phyloP scores from a whole-genome alignment of 495 filamentous ascomycete species.

The Xeromyces bisporus region DNA sequence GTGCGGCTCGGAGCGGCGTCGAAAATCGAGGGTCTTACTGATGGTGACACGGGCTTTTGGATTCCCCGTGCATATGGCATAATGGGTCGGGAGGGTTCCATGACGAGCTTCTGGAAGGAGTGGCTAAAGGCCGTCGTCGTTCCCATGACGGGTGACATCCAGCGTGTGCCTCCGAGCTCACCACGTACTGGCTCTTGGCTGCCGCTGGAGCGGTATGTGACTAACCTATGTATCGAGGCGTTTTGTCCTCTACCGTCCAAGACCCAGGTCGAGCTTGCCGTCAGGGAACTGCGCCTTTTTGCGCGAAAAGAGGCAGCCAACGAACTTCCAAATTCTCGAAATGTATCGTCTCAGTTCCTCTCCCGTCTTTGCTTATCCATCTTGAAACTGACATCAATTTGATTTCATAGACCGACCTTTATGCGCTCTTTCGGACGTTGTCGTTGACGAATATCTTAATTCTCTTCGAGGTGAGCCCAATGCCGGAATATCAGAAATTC shows the following conservation, averaged over 20 bases:
- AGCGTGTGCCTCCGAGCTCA: slow-evolving; percentile 73
- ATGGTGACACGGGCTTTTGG: slow-evolving; percentile 94
- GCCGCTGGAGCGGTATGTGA: slow-evolving; percentile 87
- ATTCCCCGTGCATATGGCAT: slow-evolving; percentile 88
- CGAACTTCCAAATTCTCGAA: slow-evolving; percentile 83
- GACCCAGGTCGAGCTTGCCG: slow-evolving; percentile 84
- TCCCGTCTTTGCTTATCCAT: neutral
- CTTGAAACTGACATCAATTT: slow-evolving; percentile 9
- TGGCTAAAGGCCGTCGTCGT: slow-evolving; percentile 87
- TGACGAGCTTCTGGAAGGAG: slow-evolving; percentile 96
- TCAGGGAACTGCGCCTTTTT: slow-evolving; percentile 81
- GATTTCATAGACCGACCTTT: slow-evolving; percentile 53
- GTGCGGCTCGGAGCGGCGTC: slow-evolving; percentile 87
- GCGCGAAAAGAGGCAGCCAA: slow-evolving; percentile 86
- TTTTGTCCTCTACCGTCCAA: slow-evolving; percentile 80
- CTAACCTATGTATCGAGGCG: slow-evolving; percentile 93
- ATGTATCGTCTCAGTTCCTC: slow-evolving; percentile 19
- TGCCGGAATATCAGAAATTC: too few species aligned
- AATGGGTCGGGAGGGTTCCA: slow-evolving; percentile 64
- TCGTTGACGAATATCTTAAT: slow-evolving; percentile 83
- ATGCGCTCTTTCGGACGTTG: slow-evolving; percentile 76
- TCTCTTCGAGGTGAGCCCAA: slow-evolving; percentile 49
- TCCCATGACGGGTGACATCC: slow-evolving; percentile 75
- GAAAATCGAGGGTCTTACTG: slow-evolving; percentile 92
- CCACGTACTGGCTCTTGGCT: slow-evolving; percentile 93